Evolutionary conservation across 352 stramenopile species (phyloP), one percentile per base, ranked within the genome.

Genomic region (Phytopythium boreale): DNA sequence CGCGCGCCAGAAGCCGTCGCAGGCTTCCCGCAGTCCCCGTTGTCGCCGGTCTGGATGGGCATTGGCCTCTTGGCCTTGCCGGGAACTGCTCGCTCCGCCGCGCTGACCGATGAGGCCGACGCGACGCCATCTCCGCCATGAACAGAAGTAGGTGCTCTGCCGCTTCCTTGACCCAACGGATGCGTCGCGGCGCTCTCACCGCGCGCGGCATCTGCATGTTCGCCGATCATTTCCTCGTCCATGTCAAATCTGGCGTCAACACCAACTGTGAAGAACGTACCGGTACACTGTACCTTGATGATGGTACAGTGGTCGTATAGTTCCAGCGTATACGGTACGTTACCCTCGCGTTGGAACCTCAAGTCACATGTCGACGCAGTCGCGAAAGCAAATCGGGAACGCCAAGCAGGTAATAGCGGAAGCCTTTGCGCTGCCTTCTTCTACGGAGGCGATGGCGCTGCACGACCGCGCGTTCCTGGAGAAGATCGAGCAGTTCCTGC

Each of bases 401-500:
- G 34, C 8, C 9, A 53, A 12, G 26, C 26, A 17, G 26, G 17
- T 29, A 12, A 17, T n/a, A n/a, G n/a, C n/a, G n/a, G n/a, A n/a
- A n/a, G n/a, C n/a, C n/a, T n/a, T n/a, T n/a, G n/a, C n/a, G n/a
- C n/a, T n/a, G n/a, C n/a, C 12, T n/a, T 24, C 19, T 27, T 20
- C n/a, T 29, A 31, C 17, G 29, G 26, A 27, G 3, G 9, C 11
- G 19, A 82, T 84, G 71, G 39, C 65, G 56, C 4, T 43, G 56
- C 46, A 60, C 36, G 66, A 73, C 62, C 53, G 62, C 36, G 71
- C 61, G 49, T 77, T 90, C 46, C 64, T 92, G 58, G 72, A 74
- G 15, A 83, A 79, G 56, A 90, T 81, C 66, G 77, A 90, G 69
- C 64, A 84, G 47, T 92, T 92, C 64, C 70, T 92, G 22, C 61